Percentiles rank a stretch among this genome's conserved stretches.
These are phyloP conservation scores for Bidens hawaiensis DNA, from an alignment of 140 eudicot genomes.

Conservation along the genomic window DNA sequence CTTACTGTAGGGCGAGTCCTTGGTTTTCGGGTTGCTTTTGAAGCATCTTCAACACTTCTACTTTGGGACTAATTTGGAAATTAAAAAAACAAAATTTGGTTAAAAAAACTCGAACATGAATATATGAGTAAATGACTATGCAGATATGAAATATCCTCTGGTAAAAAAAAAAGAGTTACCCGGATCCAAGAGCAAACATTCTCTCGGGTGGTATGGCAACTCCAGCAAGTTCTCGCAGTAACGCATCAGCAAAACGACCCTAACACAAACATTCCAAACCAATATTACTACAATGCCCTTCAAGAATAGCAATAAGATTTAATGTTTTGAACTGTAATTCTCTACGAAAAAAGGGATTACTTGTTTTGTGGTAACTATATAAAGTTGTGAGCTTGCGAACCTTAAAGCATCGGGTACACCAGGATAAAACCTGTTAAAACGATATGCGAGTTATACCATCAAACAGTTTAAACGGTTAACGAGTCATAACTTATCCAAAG, in stretches of 20 bases:
- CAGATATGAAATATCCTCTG: background rate
- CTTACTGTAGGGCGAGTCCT: slow-evolving; percentile 88
- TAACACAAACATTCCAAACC: slow-evolving; percentile 4
- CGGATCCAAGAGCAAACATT: slow-evolving; percentile 81
- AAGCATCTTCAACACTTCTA: slow-evolving; percentile 85
- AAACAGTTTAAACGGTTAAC: background rate
- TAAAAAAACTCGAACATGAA: slow-evolving; percentile 2
- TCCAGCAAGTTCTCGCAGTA: slow-evolving; percentile 90
- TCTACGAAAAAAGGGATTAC: slow-evolving; percentile 28
- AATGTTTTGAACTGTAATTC: background rate
- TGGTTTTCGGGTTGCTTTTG: slow-evolving; percentile 85
- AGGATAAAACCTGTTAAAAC: slow-evolving; percentile 76
- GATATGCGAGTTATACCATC: background rate
- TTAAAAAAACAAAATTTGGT: background rate
- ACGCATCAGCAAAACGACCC: slow-evolving; percentile 89
- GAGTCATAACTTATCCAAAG: background rate
- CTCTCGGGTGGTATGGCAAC: slow-evolving; percentile 81
- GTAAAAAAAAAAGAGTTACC: slow-evolving; percentile 47
- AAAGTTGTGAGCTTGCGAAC: slow-evolving; percentile 85
- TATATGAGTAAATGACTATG: too few species aligned
- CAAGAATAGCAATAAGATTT: background rate
- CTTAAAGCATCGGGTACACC: slow-evolving; percentile 94
- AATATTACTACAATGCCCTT: background rate
- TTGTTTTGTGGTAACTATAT: slow-evolving; percentile 95
- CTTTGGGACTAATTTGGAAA: slow-evolving; percentile 68